Evolutionary conservation across 1,139 yeast genomes (phyloP).

Genomic region (Yamadazyma trypodendri): DNA sequence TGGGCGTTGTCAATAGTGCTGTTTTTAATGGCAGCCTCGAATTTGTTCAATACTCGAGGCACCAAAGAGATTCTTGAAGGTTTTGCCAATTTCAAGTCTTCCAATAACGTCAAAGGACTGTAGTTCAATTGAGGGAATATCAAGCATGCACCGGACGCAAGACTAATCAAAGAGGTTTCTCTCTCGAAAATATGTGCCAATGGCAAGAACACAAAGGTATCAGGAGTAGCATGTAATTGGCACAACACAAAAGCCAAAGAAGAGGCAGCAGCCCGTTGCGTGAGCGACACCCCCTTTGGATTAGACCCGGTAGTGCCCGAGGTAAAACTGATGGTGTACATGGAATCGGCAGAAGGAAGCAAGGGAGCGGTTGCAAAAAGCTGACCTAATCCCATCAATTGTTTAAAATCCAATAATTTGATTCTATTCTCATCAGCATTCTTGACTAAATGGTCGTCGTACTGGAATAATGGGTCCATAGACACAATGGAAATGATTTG

Average conservation of each 20-base stretch:
- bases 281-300: conserved; percentile 40
- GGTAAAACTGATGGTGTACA: conserved; percentile 41
- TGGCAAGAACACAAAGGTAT: conserved; percentile 49
- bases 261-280: conserved; percentile 30
- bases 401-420: conserved; percentile 30
- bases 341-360: conserved; percentile 28
- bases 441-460: conserved; percentile 19
- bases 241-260: conserved; percentile 23
- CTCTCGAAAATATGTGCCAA: conserved; percentile 71
- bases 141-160: conserved; percentile 29
- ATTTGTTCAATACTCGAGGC: conserved; percentile 39
- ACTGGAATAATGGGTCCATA: conserved; percentile 32
- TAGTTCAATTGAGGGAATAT: conserved; percentile 42
- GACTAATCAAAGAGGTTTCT: conserved; percentile 24
- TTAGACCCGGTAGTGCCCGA: conserved; percentile 44
- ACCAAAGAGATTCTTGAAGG: conserved; percentile 39
- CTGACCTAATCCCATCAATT: conserved; percentile 29
- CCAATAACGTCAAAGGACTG: conserved; percentile 37
- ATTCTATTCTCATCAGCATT: conserved; percentile 24
- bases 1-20: conserved; percentile 44
- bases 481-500: conserved; percentile 30
- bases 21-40: conserved; percentile 47
- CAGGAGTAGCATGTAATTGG: conserved; percentile 11
- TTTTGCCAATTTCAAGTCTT: conserved; percentile 34
- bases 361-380: conserved; percentile 23